phyloP scores from a whole-genome alignment of 768 basidiomycete species.

The Cystofilobasidium capitatum region DNA sequence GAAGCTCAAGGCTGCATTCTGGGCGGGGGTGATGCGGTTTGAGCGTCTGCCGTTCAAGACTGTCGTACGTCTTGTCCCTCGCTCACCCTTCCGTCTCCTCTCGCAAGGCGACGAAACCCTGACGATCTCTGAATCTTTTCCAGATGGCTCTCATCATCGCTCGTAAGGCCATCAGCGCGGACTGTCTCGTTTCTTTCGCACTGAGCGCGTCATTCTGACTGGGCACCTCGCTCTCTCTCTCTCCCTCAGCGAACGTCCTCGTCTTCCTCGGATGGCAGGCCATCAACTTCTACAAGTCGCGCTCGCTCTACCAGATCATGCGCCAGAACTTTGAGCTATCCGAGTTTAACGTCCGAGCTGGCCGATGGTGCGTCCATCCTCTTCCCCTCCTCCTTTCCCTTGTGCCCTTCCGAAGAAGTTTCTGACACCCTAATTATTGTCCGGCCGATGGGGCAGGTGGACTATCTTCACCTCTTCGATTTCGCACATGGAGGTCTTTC shows the following conservation, averaged over 20 bases:
- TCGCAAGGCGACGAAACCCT: not conserved
- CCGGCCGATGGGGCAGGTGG: too few relatives aligned
- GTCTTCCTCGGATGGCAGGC: not conserved
- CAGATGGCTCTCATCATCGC: not conserved
- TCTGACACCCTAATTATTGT: too few relatives aligned
- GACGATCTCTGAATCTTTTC: not conserved
- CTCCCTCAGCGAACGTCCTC: not conserved
- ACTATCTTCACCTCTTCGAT: not conserved
- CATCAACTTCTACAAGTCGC: not conserved
- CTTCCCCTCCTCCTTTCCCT: too few relatives aligned
- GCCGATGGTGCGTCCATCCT: not conserved
- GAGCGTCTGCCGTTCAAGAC: not conserved
- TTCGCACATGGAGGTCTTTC: not conserved
- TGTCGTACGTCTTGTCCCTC: not conserved
- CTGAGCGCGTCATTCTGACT: too few relatives aligned
- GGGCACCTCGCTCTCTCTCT: too few relatives aligned
- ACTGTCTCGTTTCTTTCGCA: not conserved
- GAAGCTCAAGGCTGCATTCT: not conserved
- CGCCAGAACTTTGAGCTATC: not conserved
- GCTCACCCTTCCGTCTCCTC: not conserved
- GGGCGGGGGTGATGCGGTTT: not conserved
- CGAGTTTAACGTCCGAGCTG: not conserved
- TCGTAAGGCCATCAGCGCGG: not conserved
- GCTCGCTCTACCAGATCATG: not conserved
- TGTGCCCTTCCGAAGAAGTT: too few relatives aligned